Percentiles rank a stretch among this genome's conserved stretches.
Conservation (phyloP, 495 filamentous ascomycete genomes). For the Aspergillus sclerotioniger region DNA sequence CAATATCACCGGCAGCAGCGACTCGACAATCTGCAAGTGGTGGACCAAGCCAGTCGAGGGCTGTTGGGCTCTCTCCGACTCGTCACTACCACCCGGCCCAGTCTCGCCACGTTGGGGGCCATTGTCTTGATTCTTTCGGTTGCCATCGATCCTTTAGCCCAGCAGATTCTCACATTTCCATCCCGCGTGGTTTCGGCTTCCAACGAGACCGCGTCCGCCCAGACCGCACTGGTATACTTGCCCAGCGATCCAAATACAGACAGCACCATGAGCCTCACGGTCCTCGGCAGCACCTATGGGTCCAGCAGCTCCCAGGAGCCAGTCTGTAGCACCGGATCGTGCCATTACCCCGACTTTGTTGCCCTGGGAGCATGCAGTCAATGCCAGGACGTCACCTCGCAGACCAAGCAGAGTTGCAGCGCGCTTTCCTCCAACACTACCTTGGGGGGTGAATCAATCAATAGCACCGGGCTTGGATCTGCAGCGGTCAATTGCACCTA, state of each 20-base stretch:
- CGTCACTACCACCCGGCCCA: background rate
- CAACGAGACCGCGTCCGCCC: background rate
- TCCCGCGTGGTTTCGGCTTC: background rate
- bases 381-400: background rate
- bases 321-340: background rate
- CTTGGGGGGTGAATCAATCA: background rate
- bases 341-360: background rate
- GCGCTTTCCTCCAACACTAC: background rate
- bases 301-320: background rate
- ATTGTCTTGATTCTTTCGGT: conserved; percentile 7
- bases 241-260: background rate
- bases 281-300: background rate
- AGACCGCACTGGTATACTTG: background rate
- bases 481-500: background rate
- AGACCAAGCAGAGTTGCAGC: background rate
- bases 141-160: conserved; percentile 15
- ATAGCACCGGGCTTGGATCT: background rate
- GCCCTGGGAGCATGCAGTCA: background rate
- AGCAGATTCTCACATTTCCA: conserved; percentile 15
- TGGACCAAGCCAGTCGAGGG: conserved; percentile 15
- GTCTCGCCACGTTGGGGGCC: conserved; percentile 12
- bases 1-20: conserved; percentile 1
- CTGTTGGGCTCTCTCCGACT: conserved; percentile 13
- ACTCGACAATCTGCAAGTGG: conserved; percentile 6
- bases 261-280: background rate